Evolutionary conservation across 1,284 basidiomycete genomes (phyloP), one percentile per base, ranked within the genome.

Genomic region (Heterobasidion occidentale): DNA sequence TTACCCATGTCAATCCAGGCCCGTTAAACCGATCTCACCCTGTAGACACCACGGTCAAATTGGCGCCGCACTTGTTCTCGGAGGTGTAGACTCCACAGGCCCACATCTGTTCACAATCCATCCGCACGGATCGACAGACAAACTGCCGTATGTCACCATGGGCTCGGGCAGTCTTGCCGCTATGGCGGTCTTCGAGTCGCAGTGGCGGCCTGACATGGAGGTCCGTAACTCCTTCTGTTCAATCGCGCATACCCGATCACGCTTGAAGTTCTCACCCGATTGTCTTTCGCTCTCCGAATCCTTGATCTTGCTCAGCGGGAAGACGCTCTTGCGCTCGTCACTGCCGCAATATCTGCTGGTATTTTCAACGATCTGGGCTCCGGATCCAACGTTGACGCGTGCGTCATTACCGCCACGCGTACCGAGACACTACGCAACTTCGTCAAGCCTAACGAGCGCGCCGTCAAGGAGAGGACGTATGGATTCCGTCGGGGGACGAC

Each of bases 311-410:
- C 4, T 27, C 35, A 95, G 90, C 83, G 90, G 52, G 78, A 84
- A 56, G 88, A 90, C 50, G 96, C 95, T 1, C 83, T 98, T 57
- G 76, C 78, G 19, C 79, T 99, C 11, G 95, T 98, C 19, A 85
- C 88, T 47, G 80, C 84, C 48, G 95, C 97, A 35, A 88, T 99
- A 67, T 87, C 88, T 50, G 90, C 93, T 1, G 97, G 97, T 81
- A 96, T 99, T 69, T 99, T 98, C 80, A 99, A 99, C 77, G 97
- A 99, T 77, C 81, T 99, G 46, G 97, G 97, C 9, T 98, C 94
- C 0, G 97, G 97, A 53, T 94, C 91, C 19, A 99, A 99, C 69
- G 87, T 99, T 64, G 97, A 99, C 70, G 95, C 95, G 0, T 96
- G 94, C 69, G 83, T 99, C 59, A 97, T 99, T 72, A 93, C 90